Evolutionary conservation across 1,284 basidiomycete genomes (phyloP).

Genomic region (Porodaedalea pini): DNA sequence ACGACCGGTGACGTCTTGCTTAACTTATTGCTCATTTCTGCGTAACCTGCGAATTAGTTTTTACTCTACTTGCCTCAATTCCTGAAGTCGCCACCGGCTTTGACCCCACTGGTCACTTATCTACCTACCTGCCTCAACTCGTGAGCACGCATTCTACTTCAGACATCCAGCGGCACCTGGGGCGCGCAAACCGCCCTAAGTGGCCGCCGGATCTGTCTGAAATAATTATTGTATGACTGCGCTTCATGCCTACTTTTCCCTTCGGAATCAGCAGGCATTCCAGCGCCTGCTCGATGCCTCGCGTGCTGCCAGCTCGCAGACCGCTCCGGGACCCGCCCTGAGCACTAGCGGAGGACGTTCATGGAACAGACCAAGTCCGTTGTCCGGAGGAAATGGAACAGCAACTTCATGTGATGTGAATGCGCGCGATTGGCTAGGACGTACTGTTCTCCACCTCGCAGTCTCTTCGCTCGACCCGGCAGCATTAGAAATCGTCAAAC

Average conservation of each 20-base stretch:
- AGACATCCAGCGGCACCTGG: slow-evolving; percentile 7
- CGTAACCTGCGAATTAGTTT: not conserved
- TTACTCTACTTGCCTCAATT: not conserved
- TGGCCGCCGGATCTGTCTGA: slow-evolving; percentile 1
- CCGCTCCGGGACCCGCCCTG: slow-evolving; percentile 36
- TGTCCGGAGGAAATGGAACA: slow-evolving; percentile 33
- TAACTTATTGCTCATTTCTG: slow-evolving; percentile 1
- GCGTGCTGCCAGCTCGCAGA: slow-evolving; percentile 32
- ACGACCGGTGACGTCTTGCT: not conserved
- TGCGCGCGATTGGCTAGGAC: slow-evolving; percentile 65
- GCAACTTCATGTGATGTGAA: slow-evolving; percentile 58
- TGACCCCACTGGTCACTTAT: not conserved
- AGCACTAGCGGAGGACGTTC: slow-evolving; percentile 52
- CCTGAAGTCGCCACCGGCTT: not conserved
- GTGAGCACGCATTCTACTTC: slow-evolving; percentile 1
- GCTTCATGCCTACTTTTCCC: slow-evolving; percentile 78
- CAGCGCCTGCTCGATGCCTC: slow-evolving; percentile 70
- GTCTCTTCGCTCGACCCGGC: slow-evolving; percentile 57
- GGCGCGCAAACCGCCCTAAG: slow-evolving; percentile 3
- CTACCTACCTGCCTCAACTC: slow-evolving; percentile 1
- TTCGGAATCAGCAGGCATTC: slow-evolving; percentile 78
- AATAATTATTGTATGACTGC: slow-evolving; percentile 56
- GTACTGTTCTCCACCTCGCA: slow-evolving; percentile 84
- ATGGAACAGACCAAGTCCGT: slow-evolving; percentile 53
- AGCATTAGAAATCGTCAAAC: slow-evolving; percentile 74